Evolutionary conservation across 202 grass and related monocot species (phyloP).

Genomic region (Musa balbisiana): DNA sequence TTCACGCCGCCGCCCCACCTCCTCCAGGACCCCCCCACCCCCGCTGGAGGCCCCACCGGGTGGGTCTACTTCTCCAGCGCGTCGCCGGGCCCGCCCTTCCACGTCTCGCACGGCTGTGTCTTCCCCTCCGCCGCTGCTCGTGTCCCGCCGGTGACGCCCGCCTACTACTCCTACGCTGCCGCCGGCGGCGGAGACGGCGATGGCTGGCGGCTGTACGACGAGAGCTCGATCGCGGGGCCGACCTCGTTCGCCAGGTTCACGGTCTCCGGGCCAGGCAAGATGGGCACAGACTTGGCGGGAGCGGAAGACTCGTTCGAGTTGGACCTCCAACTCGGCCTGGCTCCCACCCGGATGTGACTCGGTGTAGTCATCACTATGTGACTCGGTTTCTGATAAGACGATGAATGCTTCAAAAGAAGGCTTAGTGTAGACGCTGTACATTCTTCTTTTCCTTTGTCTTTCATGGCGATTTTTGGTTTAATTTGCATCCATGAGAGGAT

Average conservation of each 20-base stretch:
- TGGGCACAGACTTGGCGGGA: slow-evolving; percentile 8
- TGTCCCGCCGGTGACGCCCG: neutral
- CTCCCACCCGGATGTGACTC: slow-evolving; percentile 43
- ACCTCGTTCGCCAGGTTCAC: slow-evolving; percentile 16
- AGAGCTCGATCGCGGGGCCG: neutral
- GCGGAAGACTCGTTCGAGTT: slow-evolving; percentile 40
- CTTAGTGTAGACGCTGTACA: neutral
- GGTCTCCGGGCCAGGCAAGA: neutral
- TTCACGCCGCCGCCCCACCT: slow-evolving; percentile 20
- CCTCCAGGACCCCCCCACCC: slow-evolving; percentile 17
- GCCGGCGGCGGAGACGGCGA: neutral
- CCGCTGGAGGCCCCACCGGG: slow-evolving; percentile 11
- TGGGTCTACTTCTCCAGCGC: slow-evolving; percentile 58
- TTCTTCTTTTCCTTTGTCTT: no score
- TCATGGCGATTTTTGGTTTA: no score
- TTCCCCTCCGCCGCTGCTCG: neutral
- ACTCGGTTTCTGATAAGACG: neutral
- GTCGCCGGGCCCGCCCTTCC: slow-evolving; percentile 2
- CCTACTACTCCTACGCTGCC: neutral
- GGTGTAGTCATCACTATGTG: neutral
- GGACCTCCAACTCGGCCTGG: slow-evolving; percentile 68
- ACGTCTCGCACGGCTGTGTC: neutral
- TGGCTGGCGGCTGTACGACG: neutral
- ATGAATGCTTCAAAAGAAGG: neutral
- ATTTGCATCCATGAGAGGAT: no score